Base-by-base conservation (phyloP, 129 eudicot genomes). In the Flaveria ramosissima region DNA sequence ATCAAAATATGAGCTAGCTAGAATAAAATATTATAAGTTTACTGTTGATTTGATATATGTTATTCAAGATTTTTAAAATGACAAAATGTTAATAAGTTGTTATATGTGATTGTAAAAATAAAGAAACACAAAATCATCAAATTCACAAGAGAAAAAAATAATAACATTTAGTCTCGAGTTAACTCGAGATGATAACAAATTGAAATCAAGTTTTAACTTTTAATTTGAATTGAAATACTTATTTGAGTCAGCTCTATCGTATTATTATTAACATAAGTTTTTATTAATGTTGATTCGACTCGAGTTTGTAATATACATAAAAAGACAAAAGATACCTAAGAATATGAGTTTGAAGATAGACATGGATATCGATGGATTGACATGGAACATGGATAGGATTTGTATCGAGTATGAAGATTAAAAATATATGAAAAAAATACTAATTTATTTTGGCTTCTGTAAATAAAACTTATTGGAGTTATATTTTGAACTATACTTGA, bases 311-410 rank as follows among this genome's bases (percentile, higher is more conserved):
- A 23, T 19, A 45, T 2, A 13, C 17, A 48, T 15, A 3, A 72
- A 78, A 46, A 21, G 32, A 64, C 67, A 63, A 78, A 70, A 43
- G 19, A 53, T 59, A 45, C 2, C 7, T 59, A 72, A 72, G 32
- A 23, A 52, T 51, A 39, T 51, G 55, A 51, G 17, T 23, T 36
- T 52, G 41, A 17, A 27, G 78, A 72, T 72, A 79, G 36, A 63
- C 73, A 63, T 63, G 78, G 12, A 50, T 30, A 61, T 32, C 51
- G 42, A 71, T 6, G 36, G 74, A 52, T 72, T 61, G 78, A 73
- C 74, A 73, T 72, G 78, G 23, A 79, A 26, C 24, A 53, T 56
- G 68, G 73, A 50, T 60, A 39, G 69, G 46, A 50, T 79, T 6
- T 24, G 62, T 42, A 53, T 53, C 65, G 68, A 50, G n/a, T 73